Conservation (phyloP, 2,329 filamentous ascomycete species). For the Ophiocordyceps camponoti-leonardi region DNA sequence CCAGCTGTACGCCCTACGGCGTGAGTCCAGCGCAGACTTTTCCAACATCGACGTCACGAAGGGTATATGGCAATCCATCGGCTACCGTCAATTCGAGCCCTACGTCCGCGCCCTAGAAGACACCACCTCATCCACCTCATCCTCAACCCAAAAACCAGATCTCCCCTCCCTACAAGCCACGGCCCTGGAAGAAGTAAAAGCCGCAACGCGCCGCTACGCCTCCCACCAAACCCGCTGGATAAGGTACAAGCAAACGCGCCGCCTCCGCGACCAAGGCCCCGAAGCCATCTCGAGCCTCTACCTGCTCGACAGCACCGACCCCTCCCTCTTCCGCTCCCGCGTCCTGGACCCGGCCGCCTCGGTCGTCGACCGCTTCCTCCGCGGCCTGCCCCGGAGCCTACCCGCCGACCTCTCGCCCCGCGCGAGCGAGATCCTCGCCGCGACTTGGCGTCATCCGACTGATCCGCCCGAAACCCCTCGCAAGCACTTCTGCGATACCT, state of each 20-base stretch:
- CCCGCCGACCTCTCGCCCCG: constrained; percentile 30
- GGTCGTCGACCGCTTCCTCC: constrained; percentile 47
- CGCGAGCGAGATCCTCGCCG: constrained; percentile 38
- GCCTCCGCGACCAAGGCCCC: constrained; percentile 37
- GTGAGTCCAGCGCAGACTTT: constrained; percentile 8
- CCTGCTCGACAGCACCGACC: constrained; percentile 64
- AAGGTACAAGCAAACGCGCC: constrained; percentile 59
- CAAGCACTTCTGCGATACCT: constrained; percentile 54
- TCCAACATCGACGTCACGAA: constrained; percentile 49
- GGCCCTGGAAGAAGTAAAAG: constrained; percentile 61
- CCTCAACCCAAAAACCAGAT: too few species aligned
- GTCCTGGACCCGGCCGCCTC: constrained; percentile 48
- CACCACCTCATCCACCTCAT: neutral
- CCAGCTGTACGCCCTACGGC: constrained; percentile 25
- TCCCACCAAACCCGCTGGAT: constrained; percentile 79
- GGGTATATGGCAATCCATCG: constrained; percentile 94
- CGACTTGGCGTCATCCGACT: constrained; percentile 23
- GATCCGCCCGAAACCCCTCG: constrained; percentile 29
- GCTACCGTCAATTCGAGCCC: constrained; percentile 75
- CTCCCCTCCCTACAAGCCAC: constrained; percentile 25
- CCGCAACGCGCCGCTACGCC: constrained; percentile 75
- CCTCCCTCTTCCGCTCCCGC: constrained; percentile 38
- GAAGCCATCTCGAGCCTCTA: constrained; percentile 44
- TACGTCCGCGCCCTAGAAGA: constrained; percentile 39
- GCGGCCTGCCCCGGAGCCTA: constrained; percentile 30